Percentiles rank a stretch among this genome's conserved stretches.
phyloP scores from a whole-genome alignment of 2,329 filamentous ascomycete genomes.

The Colletotrichum sp. region DNA sequence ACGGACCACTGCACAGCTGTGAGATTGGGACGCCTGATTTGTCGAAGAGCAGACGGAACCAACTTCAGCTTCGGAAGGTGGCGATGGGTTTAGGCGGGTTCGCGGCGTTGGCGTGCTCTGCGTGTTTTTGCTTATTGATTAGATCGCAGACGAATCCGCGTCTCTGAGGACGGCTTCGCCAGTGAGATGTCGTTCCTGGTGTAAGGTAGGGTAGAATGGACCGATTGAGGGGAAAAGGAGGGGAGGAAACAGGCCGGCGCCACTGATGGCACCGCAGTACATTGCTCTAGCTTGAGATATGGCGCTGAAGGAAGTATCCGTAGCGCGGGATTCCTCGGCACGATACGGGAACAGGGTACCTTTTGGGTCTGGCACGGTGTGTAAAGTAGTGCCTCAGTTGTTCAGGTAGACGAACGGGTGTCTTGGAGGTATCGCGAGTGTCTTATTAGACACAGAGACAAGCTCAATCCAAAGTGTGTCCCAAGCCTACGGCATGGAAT shows the following conservation, averaged over 20 bases:
- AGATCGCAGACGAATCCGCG: neutral
- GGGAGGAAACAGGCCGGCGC: neutral
- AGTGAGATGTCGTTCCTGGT: neutral
- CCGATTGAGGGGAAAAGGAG: neutral
- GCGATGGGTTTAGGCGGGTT: neutral
- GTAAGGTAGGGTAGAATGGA: neutral
- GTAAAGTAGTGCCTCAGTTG: neutral
- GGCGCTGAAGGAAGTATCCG: neutral
- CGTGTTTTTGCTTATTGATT: neutral
- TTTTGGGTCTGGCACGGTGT: neutral
- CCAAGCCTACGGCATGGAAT: neutral
- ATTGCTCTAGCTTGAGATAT: neutral
- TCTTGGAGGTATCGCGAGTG: constrained; percentile 2
- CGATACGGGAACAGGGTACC: neutral
- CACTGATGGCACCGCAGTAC: neutral
- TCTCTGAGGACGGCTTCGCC: neutral
- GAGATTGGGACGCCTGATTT: neutral
- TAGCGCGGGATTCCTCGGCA: neutral
- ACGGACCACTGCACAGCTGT: neutral
- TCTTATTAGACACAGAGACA: neutral
- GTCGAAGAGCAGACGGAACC: neutral
- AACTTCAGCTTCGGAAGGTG: neutral
- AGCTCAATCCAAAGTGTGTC: neutral
- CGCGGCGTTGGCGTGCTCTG: neutral
- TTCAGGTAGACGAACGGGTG: neutral